phyloP scores from a whole-genome alignment of 2,329 filamentous ascomycete genomes.

The Sporothrix brasiliensis region DNA sequence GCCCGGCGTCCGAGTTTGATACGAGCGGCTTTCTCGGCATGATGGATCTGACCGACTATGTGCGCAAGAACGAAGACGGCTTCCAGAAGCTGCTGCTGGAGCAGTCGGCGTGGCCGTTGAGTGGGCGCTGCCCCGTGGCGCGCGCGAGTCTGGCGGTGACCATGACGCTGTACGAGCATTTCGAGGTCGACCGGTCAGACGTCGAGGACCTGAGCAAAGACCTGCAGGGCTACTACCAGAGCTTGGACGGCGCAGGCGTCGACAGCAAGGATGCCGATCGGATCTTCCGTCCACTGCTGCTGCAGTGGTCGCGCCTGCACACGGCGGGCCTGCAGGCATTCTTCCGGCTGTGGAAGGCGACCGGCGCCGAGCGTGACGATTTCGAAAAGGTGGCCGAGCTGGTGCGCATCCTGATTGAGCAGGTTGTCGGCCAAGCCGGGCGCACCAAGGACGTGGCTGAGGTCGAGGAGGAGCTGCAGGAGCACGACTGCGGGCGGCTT shows the following conservation, averaged over 20 bases:
- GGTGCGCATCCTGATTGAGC: slow-evolving; percentile 84
- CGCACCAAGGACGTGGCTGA: slow-evolving; percentile 83
- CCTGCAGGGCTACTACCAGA: slow-evolving; percentile 66
- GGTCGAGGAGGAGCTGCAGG: slow-evolving; percentile 83
- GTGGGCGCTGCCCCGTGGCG: slow-evolving; percentile 82
- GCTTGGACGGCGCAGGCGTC: slow-evolving; percentile 59
- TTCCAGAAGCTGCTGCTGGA: slow-evolving; percentile 92
- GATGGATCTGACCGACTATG: slow-evolving; percentile 96
- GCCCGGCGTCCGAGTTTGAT: slow-evolving; percentile 82
- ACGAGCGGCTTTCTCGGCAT: slow-evolving; percentile 86
- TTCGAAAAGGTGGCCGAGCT: slow-evolving; percentile 93
- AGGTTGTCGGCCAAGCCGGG: slow-evolving; percentile 79
- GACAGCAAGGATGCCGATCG: slow-evolving; percentile 74
- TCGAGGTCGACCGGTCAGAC: slow-evolving; percentile 85
- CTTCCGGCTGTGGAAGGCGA: slow-evolving; percentile 89
- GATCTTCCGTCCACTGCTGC: slow-evolving; percentile 79
- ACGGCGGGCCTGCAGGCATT: slow-evolving; percentile 84
- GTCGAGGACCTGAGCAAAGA: slow-evolving; percentile 68
- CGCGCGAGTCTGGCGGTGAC: slow-evolving; percentile 85
- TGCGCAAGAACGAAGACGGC: slow-evolving; percentile 85
- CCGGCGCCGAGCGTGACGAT: slow-evolving; percentile 80
- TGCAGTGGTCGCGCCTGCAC: slow-evolving; percentile 93
- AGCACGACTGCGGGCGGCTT: slow-evolving; percentile 77
- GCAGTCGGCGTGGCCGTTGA: slow-evolving; percentile 72
- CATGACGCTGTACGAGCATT: slow-evolving; percentile 88